Base-by-base conservation (phyloP, 2,329 filamentous ascomycete genomes). In the Clarireedia paspali region DNA sequence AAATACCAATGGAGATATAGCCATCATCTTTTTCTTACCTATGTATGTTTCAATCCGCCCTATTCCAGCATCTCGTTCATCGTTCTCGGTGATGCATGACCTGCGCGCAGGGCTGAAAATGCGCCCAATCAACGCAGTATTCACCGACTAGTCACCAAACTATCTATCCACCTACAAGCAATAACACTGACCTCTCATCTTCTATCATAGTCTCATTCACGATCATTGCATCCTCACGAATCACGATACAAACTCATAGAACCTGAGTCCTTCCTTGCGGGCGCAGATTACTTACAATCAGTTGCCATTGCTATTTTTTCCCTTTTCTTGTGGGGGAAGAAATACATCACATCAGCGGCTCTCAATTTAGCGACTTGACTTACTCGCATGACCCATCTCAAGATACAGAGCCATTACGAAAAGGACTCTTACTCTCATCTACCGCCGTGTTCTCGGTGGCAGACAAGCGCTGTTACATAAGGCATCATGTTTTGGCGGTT, bases 401-500 rank as follows among this genome's bases (percentile, higher is more conserved):
- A 59, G 57, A 56, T 53, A 51, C 56, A 38, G n/a, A 55, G 53
- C 58, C 54, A 59, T 55, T 58, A 53, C 53, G 57, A 47, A 61
- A 61, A 56, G 56, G 50, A 61, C 49, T 57, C 50, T 47, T 55
- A 58, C 50, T 61, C 64, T 57, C 36, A 61, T 64, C 61, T 59
- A 48, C 62, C 59, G 47, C 63, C 62, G 26, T 59, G 50, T 36
- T 38, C 53, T 50, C 51, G 61, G 63, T 63, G 66, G 63, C 65
- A 64, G 60, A 60, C 65, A 60, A 67, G 63, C 56, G 60, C 64
- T 51, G 55, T 65, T 50, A 65, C 63, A 60, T 68, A 67, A 63
- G 55, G 55, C 85, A 92, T 74, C 78, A 99, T 99, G 94, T 99
- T 99, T 76, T 99, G 94, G 94, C 88, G 92, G 76, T 99, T 97